phyloP scores from a whole-genome alignment of 139 green algal species.

The Auxenochlorella protothecoides region DNA sequence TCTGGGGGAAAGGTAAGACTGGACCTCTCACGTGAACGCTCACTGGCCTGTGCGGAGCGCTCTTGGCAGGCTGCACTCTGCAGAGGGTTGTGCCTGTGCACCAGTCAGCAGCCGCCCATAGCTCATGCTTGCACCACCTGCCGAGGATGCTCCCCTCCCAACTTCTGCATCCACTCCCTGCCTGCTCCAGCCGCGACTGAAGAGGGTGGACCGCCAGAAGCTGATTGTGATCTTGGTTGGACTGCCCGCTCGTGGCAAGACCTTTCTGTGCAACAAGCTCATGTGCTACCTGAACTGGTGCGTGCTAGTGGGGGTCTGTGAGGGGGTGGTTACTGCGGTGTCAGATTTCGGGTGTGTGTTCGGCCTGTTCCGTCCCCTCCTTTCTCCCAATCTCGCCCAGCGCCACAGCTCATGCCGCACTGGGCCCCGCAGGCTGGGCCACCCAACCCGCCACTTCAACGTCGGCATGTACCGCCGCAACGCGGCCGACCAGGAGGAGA shows the following conservation, averaged over 20 bases:
- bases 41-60: not conserved
- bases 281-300: slow-evolving; percentile 76
- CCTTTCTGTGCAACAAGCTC: slow-evolving; percentile 89
- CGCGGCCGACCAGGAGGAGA: slow-evolving; percentile 27
- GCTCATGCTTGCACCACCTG: no score
- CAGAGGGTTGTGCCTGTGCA: not conserved
- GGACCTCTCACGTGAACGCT: not conserved
- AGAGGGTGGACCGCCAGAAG: slow-evolving; percentile 52
- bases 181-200: slow-evolving; percentile 1
- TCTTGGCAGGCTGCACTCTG: not conserved
- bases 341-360: no score
- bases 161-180: no score
- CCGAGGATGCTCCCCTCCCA: no score
- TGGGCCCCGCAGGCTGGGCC: slow-evolving; percentile 63
- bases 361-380: not conserved
- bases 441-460: slow-evolving; percentile 89
- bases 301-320: not conserved
- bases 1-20: no score
- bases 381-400: not conserved
- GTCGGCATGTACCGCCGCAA: slow-evolving; percentile 79
- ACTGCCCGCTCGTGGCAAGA: slow-evolving; percentile 84
- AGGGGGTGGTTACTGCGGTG: no score
- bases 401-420: not conserved
- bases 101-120: not conserved
- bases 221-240: slow-evolving; percentile 81